Conservation (phyloP, 192 early-diverging fungal species). For the Mortierella claussenii region DNA sequence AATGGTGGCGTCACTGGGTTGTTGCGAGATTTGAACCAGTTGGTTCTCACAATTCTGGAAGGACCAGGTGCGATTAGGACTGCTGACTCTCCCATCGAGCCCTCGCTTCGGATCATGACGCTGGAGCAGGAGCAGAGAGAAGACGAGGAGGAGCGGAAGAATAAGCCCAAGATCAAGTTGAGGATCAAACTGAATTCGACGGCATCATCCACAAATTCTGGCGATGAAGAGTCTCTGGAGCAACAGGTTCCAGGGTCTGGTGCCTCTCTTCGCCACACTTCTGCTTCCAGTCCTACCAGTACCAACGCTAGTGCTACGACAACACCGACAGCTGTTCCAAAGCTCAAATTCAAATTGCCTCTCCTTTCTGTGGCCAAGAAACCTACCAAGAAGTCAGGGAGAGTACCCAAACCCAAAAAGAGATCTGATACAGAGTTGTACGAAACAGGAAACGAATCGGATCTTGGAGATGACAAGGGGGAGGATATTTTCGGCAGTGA, state of each 20-base stretch:
- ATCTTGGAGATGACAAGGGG: slow-evolving; percentile 9
- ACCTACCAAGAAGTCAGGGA: slow-evolving; percentile 8
- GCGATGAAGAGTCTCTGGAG: slow-evolving; percentile 24
- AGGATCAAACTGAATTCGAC: slow-evolving; percentile 36
- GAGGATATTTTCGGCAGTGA: too few species aligned
- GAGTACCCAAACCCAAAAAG: neutral
- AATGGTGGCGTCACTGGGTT: slow-evolving; percentile 13
- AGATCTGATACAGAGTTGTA: neutral
- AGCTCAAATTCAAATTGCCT: slow-evolving; percentile 32
- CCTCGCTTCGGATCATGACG: neutral
- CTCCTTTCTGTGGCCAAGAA: neutral
- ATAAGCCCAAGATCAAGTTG: slow-evolving; percentile 30
- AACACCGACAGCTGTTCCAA: slow-evolving; percentile 7
- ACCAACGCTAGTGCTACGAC: too few species aligned
- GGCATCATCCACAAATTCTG: slow-evolving; percentile 13
- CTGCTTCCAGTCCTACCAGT: too few species aligned
- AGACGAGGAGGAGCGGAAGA: slow-evolving; percentile 6
- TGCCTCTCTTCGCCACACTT: too few species aligned
- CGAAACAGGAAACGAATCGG: slow-evolving; percentile 10
- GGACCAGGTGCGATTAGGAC: neutral
- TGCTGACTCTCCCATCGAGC: neutral
- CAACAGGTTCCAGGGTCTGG: slow-evolving; percentile 23
- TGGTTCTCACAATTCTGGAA: slow-evolving; percentile 2
- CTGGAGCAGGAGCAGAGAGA: slow-evolving; percentile 6
- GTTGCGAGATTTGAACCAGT: slow-evolving; percentile 12